Evolutionary conservation across 805 yeast genomes (phyloP).

Genomic region (Metschnikowia continentalis): DNA sequence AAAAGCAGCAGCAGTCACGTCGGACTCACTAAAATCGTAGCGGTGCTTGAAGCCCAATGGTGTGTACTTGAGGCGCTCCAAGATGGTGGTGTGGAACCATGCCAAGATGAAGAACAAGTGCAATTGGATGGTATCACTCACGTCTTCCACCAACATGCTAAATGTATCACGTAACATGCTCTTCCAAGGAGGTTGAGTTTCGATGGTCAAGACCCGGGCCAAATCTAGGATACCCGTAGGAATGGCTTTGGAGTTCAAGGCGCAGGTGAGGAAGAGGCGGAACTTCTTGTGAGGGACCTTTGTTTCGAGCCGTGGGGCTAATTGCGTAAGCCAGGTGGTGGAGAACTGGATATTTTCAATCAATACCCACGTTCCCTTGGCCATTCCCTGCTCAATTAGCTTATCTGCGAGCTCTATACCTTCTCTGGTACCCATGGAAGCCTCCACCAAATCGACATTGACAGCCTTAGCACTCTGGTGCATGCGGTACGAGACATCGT

Average conservation of each 20-base stretch:
- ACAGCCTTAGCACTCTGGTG: slow-evolving; percentile 36
- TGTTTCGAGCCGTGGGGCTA: slow-evolving; percentile 45
- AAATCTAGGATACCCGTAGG: slow-evolving; percentile 55
- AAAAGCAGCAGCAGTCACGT: slow-evolving; percentile 47
- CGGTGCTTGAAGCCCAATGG: slow-evolving; percentile 59
- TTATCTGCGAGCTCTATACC: slow-evolving; percentile 53
- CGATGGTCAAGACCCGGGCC: slow-evolving; percentile 56
- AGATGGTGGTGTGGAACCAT: slow-evolving; percentile 68
- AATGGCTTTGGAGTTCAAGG: slow-evolving; percentile 35
- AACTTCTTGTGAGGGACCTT: slow-evolving; percentile 30
- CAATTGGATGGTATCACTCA: background rate
- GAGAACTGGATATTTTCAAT: slow-evolving; percentile 82
- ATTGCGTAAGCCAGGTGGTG: slow-evolving; percentile 51
- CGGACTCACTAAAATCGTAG: slow-evolving; percentile 75
- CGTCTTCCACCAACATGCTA: slow-evolving; percentile 10
- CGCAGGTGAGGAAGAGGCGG: slow-evolving; percentile 64
- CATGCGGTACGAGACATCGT: slow-evolving; percentile 61
- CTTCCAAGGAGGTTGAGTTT: slow-evolving; percentile 59
- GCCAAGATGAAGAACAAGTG: slow-evolving; percentile 51
- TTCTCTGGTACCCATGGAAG: slow-evolving; percentile 76
- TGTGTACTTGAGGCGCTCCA: slow-evolving; percentile 53
- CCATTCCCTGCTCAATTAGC: slow-evolving; percentile 44
- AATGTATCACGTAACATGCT: slow-evolving; percentile 40
- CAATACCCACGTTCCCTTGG: slow-evolving; percentile 64
- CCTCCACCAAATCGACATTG: slow-evolving; percentile 29